Conservation (phyloP, 139 green algal species). For the Coccomyxa sp. region DNA sequence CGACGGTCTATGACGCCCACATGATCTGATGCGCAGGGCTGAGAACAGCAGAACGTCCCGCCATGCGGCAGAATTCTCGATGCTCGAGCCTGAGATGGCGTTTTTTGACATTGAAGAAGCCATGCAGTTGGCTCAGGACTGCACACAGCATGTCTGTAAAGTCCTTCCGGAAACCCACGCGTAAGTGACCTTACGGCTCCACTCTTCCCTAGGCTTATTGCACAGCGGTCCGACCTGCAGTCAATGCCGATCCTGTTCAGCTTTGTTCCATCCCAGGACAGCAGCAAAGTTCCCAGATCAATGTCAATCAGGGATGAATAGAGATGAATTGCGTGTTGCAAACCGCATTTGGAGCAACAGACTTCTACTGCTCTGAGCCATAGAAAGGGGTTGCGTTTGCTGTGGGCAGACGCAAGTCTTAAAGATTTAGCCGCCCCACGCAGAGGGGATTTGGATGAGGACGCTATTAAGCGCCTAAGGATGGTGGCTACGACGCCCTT, state of each 20-base stretch:
- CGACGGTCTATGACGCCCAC: too few relatives aligned
- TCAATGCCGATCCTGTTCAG: too few relatives aligned
- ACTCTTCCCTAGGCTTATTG: not conserved
- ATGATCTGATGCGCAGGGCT: conserved; percentile 53
- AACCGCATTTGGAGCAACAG: too few relatives aligned
- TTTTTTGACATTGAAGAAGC: conserved; percentile 72
- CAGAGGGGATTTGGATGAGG: conserved; percentile 87
- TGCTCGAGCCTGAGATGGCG: conserved; percentile 94
- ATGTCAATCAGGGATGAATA: not conserved
- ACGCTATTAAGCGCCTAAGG: conserved; percentile 70
- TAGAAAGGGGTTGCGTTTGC: too few relatives aligned
- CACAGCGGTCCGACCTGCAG: not conserved
- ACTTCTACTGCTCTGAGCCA: too few relatives aligned
- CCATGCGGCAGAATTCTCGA: conserved; percentile 99
- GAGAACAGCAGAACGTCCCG: conserved; percentile 91
- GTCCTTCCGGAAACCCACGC: conserved; percentile 67
- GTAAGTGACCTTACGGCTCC: not conserved
- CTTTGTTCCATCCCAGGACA: too few relatives aligned
- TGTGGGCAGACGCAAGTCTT: too few relatives aligned
- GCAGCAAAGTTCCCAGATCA: too few relatives aligned
- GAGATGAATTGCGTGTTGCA: too few relatives aligned
- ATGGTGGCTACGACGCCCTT: conserved; percentile 81
- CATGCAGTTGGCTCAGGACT: conserved; percentile 86
- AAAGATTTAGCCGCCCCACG: too few relatives aligned
- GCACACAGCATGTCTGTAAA: conserved; percentile 72